Base-by-base conservation (phyloP, 371 early-diverging fungal genomes). In the Mucor mucedo region DNA sequence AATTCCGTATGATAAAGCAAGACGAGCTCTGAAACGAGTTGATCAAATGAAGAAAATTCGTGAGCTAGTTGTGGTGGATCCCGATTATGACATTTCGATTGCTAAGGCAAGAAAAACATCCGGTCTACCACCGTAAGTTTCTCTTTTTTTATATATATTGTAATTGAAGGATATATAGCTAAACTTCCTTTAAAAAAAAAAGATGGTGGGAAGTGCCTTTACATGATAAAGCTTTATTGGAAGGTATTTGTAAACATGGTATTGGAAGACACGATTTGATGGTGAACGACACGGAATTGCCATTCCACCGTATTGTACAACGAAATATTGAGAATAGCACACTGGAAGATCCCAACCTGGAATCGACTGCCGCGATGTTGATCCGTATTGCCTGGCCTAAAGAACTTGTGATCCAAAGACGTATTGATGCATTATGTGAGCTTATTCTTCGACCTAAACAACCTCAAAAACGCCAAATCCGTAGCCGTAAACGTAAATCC, bases 241-340 rank as follows among this genome's bases (percentile, higher is more conserved):
- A 75, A 40, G 91, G 86, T 0, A 75, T 92, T 47, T 87, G 86
- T 11, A 80, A 78, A 45, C 89, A 89, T 70, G 93, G 93, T 21
- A 75, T 89, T 48, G 79, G 79, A 27, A 77, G 92, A 28, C 78
- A 78, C 54, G 91, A 91, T 64, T 58, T 88, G 28, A 85, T 90
- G 70, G 76, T 89, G 8, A 77, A 75, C n/a, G 92, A 91, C 68
- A 63, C 64, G 4, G 75, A 75, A 4, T 59, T 85, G 11, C 84
- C 86, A 0, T 87, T 87, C 55, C 61, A 75, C 39, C 66, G 63
- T 4, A 76, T 76, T 21, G 69, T 65, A 10, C 40, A 71, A 28
- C 41, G 59, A 9, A 52, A 35, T 13, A 63, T 29, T 16, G 60
- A 52, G 30, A 44, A 39, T 21, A 54, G 45, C 11, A 63, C 65